A percentile compares a stretch with the other conserved stretches of the same genome.
These are phyloP conservation scores for Saccharomycopsis sp. DNA, from an alignment of 805 yeast species.

Conservation along the genomic window DNA sequence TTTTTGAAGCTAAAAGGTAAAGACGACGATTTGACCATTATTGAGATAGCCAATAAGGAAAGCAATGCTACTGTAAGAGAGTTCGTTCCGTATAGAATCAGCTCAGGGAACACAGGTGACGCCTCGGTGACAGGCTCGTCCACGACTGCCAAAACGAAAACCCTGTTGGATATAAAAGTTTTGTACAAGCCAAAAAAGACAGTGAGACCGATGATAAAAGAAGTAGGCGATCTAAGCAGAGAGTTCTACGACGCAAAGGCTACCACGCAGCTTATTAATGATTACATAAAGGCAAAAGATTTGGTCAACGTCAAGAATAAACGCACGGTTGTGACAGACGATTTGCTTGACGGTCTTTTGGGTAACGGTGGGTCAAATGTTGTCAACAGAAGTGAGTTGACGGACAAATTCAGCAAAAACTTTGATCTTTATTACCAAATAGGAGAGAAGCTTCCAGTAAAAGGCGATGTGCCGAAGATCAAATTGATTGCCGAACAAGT, in stretches of 20 bases:
- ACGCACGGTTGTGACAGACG: slow-evolving; percentile 50
- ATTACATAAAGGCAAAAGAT: slow-evolving; percentile 48
- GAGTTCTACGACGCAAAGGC: slow-evolving; percentile 47
- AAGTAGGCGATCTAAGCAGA: slow-evolving; percentile 32
- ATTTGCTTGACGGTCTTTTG: slow-evolving; percentile 37
- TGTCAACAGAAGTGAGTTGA: slow-evolving; percentile 39
- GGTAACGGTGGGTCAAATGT: slow-evolving; percentile 32
- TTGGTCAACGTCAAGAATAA: slow-evolving; percentile 49
- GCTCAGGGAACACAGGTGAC: slow-evolving; percentile 7
- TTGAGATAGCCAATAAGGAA: slow-evolving; percentile 39
- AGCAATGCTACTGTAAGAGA: slow-evolving; percentile 43
- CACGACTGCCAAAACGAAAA: slow-evolving; percentile 18
- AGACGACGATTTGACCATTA: slow-evolving; percentile 68
- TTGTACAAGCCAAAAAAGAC: slow-evolving; percentile 52
- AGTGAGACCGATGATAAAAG: slow-evolving; percentile 41
- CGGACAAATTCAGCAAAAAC: slow-evolving; percentile 38
- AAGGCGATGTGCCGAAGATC: slow-evolving; percentile 65
- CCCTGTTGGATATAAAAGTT: slow-evolving; percentile 29
- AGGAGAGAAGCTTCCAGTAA: slow-evolving; percentile 34
- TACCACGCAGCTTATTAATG: slow-evolving; percentile 43
- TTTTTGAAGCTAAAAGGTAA: slow-evolving; percentile 72
- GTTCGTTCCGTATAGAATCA: slow-evolving; percentile 58
- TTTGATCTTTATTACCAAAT: slow-evolving; percentile 41
- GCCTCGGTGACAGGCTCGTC: not conserved
- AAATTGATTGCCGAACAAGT: slow-evolving; percentile 64